These are phyloP conservation scores for Annulohypoxylon bovei DNA, from an alignment of 495 filamentous ascomycete species.

Conservation along the genomic window DNA sequence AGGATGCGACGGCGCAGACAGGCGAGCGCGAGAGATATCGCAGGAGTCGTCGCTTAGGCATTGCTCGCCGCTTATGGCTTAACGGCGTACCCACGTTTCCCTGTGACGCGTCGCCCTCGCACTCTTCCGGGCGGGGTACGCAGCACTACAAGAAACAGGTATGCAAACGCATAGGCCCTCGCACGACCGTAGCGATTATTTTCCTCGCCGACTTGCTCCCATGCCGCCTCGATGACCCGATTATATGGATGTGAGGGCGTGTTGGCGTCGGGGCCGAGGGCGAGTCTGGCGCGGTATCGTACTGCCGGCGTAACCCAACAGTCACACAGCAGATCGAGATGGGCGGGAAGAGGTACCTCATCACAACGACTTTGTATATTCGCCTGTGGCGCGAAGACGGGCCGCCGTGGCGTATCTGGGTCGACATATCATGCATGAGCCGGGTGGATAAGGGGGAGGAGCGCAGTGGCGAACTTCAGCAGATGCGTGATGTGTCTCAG, in stretches of 20 bases:
- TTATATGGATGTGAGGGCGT: not conserved
- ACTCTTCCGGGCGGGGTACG: slow-evolving; percentile 25
- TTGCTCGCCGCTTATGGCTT: not conserved
- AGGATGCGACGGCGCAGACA: slow-evolving; percentile 14
- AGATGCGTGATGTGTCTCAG: slow-evolving; percentile 3
- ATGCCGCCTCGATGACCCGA: not conserved
- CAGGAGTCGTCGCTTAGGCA: not conserved
- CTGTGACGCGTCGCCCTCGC: not conserved
- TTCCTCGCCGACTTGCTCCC: not conserved
- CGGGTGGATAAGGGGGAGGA: not conserved
- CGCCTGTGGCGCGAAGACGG: slow-evolving; percentile 5
- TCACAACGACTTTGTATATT: not conserved
- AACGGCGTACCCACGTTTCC: not conserved
- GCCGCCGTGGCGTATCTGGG: slow-evolving; percentile 1
- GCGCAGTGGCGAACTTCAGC: not conserved
- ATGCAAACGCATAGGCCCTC: slow-evolving; percentile 20
- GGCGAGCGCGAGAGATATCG: not conserved
- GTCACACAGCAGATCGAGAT: not conserved
- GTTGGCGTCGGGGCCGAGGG: not conserved
- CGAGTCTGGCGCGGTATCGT: not conserved
- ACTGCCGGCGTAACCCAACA: not conserved
- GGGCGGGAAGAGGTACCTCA: not conserved
- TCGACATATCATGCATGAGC: not conserved
- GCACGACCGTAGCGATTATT: not conserved
- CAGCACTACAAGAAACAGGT: slow-evolving; percentile 3